These are phyloP conservation scores for Craspedostauros australis DNA, from an alignment of 108 stramenopile species.

Conservation along the genomic window DNA sequence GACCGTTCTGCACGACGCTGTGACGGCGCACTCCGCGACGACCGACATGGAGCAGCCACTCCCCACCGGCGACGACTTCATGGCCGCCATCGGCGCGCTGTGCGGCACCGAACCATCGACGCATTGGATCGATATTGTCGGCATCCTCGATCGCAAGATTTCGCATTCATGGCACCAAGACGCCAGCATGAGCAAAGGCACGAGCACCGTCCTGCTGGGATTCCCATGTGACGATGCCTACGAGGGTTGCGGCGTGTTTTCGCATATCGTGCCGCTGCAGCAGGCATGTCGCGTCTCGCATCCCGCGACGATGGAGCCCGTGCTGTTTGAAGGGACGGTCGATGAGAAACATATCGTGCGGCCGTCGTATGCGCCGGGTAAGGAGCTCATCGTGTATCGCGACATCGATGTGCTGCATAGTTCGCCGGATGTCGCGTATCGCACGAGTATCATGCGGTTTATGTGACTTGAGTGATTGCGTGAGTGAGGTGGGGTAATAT, in stretches of 20 bases:
- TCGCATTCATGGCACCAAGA: slow-evolving; percentile 75
- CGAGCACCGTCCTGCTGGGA: slow-evolving; percentile 64
- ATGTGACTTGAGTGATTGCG: no score
- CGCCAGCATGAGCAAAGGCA: slow-evolving; percentile 33
- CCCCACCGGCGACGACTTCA: slow-evolving; percentile 66
- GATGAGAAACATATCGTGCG: slow-evolving; percentile 58
- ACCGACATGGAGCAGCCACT: slow-evolving; percentile 35
- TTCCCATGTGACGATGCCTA: slow-evolving; percentile 65
- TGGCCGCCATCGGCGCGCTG: slow-evolving; percentile 45
- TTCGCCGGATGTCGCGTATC: slow-evolving; percentile 69
- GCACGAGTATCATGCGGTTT: slow-evolving; percentile 72
- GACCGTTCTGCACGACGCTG: slow-evolving; percentile 23
- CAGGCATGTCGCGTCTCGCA: slow-evolving; percentile 30
- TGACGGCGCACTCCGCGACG: no score
- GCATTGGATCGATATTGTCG: slow-evolving; percentile 81
- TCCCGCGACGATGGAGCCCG: slow-evolving; percentile 35
- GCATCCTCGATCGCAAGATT: slow-evolving; percentile 44
- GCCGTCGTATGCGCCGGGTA: slow-evolving; percentile 44
- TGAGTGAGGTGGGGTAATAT: no score
- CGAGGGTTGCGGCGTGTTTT: slow-evolving; percentile 60
- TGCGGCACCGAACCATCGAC: slow-evolving; percentile 56
- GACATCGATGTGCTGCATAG: slow-evolving; percentile 73
- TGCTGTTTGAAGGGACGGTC: slow-evolving; percentile 42
- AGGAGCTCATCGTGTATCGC: slow-evolving; percentile 59
- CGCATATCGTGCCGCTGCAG: slow-evolving; percentile 52